Conservation (phyloP, 768 basidiomycete genomes). For the Boletus sp. region DNA sequence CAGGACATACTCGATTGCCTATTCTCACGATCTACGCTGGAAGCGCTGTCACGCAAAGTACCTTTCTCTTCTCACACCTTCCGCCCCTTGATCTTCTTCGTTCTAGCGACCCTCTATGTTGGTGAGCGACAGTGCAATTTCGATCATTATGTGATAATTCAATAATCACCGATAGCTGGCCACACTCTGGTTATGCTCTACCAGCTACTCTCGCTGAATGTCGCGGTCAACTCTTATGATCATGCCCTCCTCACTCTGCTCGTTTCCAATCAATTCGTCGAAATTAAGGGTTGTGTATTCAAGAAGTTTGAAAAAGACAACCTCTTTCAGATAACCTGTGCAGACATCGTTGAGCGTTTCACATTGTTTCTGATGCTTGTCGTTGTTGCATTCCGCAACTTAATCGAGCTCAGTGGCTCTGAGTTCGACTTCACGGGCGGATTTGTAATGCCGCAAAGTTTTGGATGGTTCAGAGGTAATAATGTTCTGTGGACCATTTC, state of each 20-base stretch:
- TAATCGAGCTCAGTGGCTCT: constrained; percentile 90
- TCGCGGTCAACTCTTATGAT: constrained; percentile 98
- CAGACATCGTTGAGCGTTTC: constrained; percentile 98
- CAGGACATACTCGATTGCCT: constrained; percentile 97
- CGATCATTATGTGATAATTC: not conserved
- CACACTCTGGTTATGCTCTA: constrained; percentile 97
- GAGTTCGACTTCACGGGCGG: constrained; percentile 77
- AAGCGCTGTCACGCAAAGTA: constrained; percentile 61
- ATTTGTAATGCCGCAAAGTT: constrained; percentile 75
- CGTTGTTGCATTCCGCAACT: constrained; percentile 89
- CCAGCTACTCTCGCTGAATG: constrained; percentile 91
- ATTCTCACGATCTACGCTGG: constrained; percentile 89
- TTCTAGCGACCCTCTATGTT: constrained; percentile 77
- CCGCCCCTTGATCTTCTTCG: constrained; percentile 81
- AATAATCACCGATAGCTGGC: constrained; percentile 49
- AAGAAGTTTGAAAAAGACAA: constrained; percentile 99
- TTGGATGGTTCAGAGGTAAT: constrained; percentile 80
- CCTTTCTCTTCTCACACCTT: constrained; percentile 65
- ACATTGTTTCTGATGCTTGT: constrained; percentile 87
- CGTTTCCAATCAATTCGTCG: constrained; percentile 97
- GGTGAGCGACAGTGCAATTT: constrained; percentile 45
- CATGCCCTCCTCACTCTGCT: constrained; percentile 91
- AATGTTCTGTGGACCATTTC: constrained; percentile 85
- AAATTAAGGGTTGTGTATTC: constrained; percentile 99
- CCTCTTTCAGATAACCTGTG: constrained; percentile 97